Evolutionary conservation across 441 rosid genomes (phyloP).

Genomic region (Pelargonium fulgidum): DNA sequence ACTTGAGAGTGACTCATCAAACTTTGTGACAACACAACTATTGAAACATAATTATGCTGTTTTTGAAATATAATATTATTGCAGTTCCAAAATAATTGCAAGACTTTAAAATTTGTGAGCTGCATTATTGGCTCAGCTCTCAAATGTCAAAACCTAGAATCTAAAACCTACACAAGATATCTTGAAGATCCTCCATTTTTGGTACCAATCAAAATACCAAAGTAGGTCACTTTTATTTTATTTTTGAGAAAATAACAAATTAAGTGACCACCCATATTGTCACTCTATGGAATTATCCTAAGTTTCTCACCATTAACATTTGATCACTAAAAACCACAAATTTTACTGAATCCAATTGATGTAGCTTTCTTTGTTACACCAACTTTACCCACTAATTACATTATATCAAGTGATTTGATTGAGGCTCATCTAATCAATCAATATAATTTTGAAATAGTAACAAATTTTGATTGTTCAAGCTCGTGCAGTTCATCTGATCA

Average conservation of each 20-base stretch:
- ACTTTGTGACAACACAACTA: no score
- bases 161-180: not conserved
- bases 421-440: no score
- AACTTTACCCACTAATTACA: not conserved
- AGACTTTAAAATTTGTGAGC: no score
- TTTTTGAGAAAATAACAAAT: not conserved
- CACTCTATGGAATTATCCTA: not conserved
- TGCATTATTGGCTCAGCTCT: no score
- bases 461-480: no score
- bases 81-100: no score
- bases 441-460: no score
- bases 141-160: not conserved
- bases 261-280: not conserved
- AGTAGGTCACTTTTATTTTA: not conserved
- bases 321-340: not conserved
- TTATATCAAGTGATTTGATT: no score
- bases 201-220: not conserved
- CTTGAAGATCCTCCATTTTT: not conserved
- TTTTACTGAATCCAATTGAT: not conserved
- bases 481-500: no score
- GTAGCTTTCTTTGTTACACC: not conserved
- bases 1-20: no score
- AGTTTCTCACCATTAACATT: not conserved
- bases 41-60: no score
- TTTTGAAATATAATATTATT: no score